phyloP scores from a whole-genome alignment of 2,329 filamentous ascomycete species.

The Fusarium nygamai region DNA sequence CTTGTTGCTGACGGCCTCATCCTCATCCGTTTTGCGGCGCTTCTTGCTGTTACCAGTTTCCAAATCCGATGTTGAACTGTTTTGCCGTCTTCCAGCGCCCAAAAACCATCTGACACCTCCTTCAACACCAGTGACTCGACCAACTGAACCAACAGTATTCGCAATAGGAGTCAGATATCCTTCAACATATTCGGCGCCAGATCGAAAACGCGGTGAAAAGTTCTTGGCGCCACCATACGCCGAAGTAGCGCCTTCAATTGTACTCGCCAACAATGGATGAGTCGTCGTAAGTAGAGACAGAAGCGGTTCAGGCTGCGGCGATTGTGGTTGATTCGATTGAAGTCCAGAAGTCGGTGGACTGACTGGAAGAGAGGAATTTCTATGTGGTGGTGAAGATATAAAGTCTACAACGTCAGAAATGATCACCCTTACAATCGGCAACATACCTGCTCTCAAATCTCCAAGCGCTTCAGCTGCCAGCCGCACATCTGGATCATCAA shows the following conservation, averaged over 20 bases:
- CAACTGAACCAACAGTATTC: constrained; percentile 85
- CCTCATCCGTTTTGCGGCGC: constrained; percentile 64
- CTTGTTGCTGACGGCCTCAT: constrained; percentile 45
- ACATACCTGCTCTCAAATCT: constrained; percentile 74
- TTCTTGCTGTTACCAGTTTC: constrained; percentile 63
- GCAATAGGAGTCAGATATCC: constrained; percentile 87
- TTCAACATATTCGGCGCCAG: constrained; percentile 91
- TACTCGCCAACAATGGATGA: constrained; percentile 85
- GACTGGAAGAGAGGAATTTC: constrained; percentile 54
- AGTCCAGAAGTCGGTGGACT: constrained; percentile 49
- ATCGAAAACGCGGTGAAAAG: constrained; percentile 87
- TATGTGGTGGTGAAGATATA: constrained; percentile 68
- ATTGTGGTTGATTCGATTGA: constrained; percentile 46
- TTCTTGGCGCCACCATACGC: constrained; percentile 90
- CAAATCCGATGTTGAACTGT: constrained; percentile 57
- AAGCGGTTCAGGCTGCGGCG: constrained; percentile 77
- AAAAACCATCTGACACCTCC: constrained; percentile 87
- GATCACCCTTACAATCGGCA: neutral
- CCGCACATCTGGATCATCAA: constrained; percentile 74
- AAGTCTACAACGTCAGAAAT: constrained; percentile 61
- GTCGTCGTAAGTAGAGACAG: constrained; percentile 87
- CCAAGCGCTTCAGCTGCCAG: constrained; percentile 80
- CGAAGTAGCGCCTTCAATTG: constrained; percentile 84
- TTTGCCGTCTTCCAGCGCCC: constrained; percentile 64
- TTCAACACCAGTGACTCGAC: constrained; percentile 87